These are phyloP conservation scores for Inga laurina DNA, from an alignment of 306 rosid genomes.

Conservation along the genomic window DNA sequence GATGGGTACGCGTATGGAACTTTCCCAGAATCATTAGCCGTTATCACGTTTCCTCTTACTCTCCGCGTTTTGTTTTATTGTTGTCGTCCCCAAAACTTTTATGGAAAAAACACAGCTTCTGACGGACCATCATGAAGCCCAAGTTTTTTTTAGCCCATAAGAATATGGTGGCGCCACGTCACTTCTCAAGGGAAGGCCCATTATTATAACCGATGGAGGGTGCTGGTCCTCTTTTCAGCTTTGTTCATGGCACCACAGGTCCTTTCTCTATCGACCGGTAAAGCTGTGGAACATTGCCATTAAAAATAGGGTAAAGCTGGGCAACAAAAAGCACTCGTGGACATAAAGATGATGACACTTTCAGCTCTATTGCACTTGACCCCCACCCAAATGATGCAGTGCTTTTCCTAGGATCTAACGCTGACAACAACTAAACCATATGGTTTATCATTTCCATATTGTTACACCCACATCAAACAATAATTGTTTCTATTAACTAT, in stretches of 20 bases:
- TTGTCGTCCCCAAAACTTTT: not conserved
- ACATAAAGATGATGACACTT: not conserved
- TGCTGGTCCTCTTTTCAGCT: not conserved
- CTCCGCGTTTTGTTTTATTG: not conserved
- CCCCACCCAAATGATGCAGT: not conserved
- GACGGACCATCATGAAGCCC: not conserved
- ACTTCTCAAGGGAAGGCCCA: not conserved
- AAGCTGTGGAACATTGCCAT: not conserved
- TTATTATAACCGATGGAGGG: not conserved
- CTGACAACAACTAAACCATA: not conserved
- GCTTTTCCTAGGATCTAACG: not conserved
- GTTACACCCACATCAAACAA: not conserved
- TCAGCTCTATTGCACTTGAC: not conserved
- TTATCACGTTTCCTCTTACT: not conserved
- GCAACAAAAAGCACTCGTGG: not conserved
- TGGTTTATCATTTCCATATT: not conserved
- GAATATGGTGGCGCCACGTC: not conserved
- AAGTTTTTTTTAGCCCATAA: not conserved
- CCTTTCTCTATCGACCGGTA: not conserved
- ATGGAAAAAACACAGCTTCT: not conserved
- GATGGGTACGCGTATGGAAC: slow-evolving; percentile 26
- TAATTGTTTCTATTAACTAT: not conserved
- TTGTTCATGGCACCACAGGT: not conserved
- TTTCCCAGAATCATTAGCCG: slow-evolving; percentile 22
- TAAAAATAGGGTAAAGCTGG: not conserved